phyloP scores from a whole-genome alignment of 2,329 filamentous ascomycete genomes.

The Nigrospora sphaerica region DNA sequence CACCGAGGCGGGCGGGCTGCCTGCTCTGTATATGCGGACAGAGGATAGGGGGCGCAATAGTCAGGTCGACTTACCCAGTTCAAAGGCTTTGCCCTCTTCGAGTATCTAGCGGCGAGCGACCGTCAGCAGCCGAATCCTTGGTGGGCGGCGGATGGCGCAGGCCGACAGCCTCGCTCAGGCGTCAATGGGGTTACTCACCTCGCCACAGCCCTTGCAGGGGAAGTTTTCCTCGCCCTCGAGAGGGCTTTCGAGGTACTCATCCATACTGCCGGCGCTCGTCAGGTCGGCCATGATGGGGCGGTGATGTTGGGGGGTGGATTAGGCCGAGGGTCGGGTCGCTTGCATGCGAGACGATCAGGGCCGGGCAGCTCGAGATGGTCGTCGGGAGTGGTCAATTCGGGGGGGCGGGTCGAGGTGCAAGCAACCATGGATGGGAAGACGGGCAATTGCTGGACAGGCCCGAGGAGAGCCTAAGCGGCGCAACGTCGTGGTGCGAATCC shows the following conservation, averaged over 20 bases:
- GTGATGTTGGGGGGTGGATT: not conserved
- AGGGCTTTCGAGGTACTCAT: conserved; percentile 56
- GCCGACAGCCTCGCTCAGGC: not conserved
- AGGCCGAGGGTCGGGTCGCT: not conserved
- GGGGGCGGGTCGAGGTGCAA: too few relatives aligned
- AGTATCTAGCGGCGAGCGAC: conserved; percentile 59
- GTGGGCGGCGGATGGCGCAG: not conserved
- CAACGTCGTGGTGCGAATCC: too few relatives aligned
- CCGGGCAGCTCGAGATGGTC: too few relatives aligned
- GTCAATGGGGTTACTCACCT: conserved; percentile 48
- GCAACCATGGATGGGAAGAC: too few relatives aligned
- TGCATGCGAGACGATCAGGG: too few relatives aligned
- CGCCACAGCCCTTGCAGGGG: conserved; percentile 88
- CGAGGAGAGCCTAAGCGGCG: too few relatives aligned
- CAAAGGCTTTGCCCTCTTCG: conserved; percentile 97
- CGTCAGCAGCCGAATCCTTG: conserved; percentile 12
- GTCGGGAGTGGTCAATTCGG: too few relatives aligned
- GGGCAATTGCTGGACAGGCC: too few relatives aligned
- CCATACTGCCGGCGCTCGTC: conserved; percentile 32
- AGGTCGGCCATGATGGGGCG: conserved; percentile 1
- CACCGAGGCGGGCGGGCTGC: not conserved
- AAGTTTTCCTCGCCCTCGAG: conserved; percentile 78
- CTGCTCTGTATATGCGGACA: not conserved
- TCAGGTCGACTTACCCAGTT: conserved; percentile 63
- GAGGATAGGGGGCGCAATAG: not conserved